Percentiles rank a stretch among this genome's conserved stretches.
Evolutionary conservation across 2,329 filamentous ascomycete genomes (phyloP).

Genomic region (Colletotrichum brevisporum): DNA sequence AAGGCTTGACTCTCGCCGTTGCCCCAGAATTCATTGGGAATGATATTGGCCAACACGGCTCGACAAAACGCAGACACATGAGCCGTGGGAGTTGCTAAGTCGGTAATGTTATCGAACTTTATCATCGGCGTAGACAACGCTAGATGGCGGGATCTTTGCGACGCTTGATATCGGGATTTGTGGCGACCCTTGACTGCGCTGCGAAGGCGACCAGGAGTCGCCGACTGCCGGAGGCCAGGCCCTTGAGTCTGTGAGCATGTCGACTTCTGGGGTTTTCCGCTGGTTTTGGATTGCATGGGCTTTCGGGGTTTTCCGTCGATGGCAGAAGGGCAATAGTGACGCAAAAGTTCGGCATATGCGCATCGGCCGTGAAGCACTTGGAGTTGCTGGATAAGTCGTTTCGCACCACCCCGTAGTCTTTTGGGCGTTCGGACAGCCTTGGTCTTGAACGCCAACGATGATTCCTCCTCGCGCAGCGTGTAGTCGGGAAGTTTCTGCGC

Average conservation of each 20-base stretch:
- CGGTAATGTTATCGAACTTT: constrained; percentile 68
- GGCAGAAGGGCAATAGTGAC: constrained; percentile 81
- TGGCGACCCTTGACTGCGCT: background rate
- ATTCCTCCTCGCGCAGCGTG: constrained; percentile 87
- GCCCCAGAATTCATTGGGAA: constrained; percentile 85
- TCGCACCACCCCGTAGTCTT: constrained; percentile 74
- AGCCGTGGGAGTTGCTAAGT: constrained; percentile 75
- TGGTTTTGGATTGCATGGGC: constrained; percentile 13
- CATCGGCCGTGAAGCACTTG: constrained; percentile 81
- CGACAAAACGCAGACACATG: constrained; percentile 90
- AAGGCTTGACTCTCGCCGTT: constrained; percentile 61
- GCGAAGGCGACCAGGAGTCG: background rate
- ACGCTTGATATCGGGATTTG: constrained; percentile 1
- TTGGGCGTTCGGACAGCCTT: constrained; percentile 65
- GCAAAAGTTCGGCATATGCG: constrained; percentile 83
- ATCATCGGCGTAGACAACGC: constrained; percentile 46
- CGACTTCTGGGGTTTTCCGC: background rate
- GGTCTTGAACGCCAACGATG: constrained; percentile 59
- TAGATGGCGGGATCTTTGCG: constrained; percentile 2
- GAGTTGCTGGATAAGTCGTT: constrained; percentile 75
- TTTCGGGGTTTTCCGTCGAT: constrained; percentile 44
- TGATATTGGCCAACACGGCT: constrained; percentile 78
- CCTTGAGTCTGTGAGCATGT: background rate
- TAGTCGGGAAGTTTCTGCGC: constrained; percentile 86
- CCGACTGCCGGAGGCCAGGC: background rate